Percentiles rank a stretch among this genome's conserved stretches.
These are phyloP conservation scores for Kazachstania sp. DNA, from an alignment of 1,139 yeast species.

Conservation along the genomic window DNA sequence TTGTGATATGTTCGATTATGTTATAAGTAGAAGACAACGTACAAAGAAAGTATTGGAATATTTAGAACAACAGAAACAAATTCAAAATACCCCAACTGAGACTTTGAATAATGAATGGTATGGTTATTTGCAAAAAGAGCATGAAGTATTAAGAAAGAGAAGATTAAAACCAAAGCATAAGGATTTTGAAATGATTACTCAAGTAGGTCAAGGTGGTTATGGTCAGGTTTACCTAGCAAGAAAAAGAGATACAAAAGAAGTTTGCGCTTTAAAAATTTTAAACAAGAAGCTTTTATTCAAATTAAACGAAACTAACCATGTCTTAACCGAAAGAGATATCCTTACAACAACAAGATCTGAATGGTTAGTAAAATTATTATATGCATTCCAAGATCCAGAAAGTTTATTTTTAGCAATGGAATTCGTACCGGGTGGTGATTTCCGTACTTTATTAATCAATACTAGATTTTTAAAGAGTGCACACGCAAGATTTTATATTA, in stretches of 20 bases:
- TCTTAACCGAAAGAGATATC: constrained; percentile 91
- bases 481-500: constrained; percentile 88
- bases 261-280: constrained; percentile 88
- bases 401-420: constrained; percentile 96
- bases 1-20: constrained; percentile 92
- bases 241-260: constrained; percentile 88
- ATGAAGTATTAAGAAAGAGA: constrained; percentile 76
- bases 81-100: constrained; percentile 36
- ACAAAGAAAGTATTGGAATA: constrained; percentile 55
- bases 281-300: constrained; percentile 80
- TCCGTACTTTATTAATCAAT: constrained; percentile 85
- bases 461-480: constrained; percentile 90
- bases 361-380: constrained; percentile 88
- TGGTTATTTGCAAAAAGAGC: constrained; percentile 74
- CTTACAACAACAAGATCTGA: constrained; percentile 90
- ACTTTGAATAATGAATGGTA: constrained; percentile 53
- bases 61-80: constrained; percentile 37
- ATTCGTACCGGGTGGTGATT: constrained; percentile 98
- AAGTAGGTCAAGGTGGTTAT: constrained; percentile 99
- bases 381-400: constrained; percentile 90
- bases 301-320: constrained; percentile 92
- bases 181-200: constrained; percentile 93
- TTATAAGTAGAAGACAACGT: constrained; percentile 78
- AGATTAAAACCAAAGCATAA: constrained; percentile 88
- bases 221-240: constrained; percentile 95